Conservation (phyloP, 192 early-diverging fungal genomes). For the Coemansia interrupta region DNA sequence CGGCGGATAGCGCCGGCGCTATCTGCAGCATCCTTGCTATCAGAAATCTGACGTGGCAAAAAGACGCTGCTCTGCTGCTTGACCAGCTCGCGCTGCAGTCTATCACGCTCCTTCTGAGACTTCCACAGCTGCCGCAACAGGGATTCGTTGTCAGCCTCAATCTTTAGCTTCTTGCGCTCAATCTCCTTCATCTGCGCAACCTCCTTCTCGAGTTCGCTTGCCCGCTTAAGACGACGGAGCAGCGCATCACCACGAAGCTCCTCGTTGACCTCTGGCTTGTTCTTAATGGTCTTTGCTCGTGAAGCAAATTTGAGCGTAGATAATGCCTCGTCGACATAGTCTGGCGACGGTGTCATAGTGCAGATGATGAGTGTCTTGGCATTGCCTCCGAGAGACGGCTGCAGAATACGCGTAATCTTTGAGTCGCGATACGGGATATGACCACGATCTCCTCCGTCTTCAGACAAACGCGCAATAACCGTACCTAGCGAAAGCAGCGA, state of each 20-base stretch:
- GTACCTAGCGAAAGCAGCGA: constrained; percentile 84
- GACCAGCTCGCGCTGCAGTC: constrained; percentile 47
- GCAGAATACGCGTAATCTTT: constrained; percentile 90
- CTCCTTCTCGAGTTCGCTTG: constrained; percentile 51
- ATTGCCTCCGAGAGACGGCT: constrained; percentile 87
- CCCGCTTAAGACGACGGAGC: constrained; percentile 43
- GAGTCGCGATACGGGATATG: constrained; percentile 98
- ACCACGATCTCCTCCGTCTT: constrained; percentile 54
- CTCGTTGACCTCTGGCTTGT: constrained; percentile 78
- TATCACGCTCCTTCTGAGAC: constrained; percentile 46
- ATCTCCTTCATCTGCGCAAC: constrained; percentile 53
- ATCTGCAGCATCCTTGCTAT: constrained; percentile 10
- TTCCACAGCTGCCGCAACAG: constrained; percentile 50
- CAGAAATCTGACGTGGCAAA: constrained; percentile 9
- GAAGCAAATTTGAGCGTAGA: constrained; percentile 95
- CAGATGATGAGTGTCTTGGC: constrained; percentile 88
- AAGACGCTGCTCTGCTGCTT: constrained; percentile 36
- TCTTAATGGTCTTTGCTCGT: constrained; percentile 83
- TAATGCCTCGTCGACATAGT: constrained; percentile 79
- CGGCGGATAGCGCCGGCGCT: constrained; percentile 20
- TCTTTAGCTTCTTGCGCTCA: constrained; percentile 46
- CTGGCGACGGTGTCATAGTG: constrained; percentile 77
- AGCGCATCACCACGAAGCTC: constrained; percentile 54
- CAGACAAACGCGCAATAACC: constrained; percentile 87
- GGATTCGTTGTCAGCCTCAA: constrained; percentile 50